A percentile compares a stretch with the other conserved stretches of the same genome.
Evolutionary conservation across 2,329 filamentous ascomycete genomes (phyloP).

Genomic region (Phialocephala sp.): DNA sequence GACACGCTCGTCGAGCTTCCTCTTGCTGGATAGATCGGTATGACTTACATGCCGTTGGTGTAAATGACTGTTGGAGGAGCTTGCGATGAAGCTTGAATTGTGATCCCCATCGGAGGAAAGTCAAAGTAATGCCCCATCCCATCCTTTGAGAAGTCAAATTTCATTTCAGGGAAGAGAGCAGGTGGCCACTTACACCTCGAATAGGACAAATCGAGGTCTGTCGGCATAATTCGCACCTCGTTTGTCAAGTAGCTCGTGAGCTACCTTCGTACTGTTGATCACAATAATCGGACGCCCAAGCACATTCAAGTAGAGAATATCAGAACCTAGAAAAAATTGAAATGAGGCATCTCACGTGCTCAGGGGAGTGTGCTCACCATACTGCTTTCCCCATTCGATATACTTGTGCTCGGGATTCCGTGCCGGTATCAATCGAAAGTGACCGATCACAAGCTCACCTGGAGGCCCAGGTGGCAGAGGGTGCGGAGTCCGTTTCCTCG

Average conservation of each 20-base stretch:
- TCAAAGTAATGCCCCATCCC: constrained; percentile 53
- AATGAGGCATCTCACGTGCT: background rate
- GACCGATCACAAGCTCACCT: constrained; percentile 36
- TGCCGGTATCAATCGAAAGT: constrained; percentile 34
- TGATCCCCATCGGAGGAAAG: constrained; percentile 51
- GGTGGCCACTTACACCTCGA: constrained; percentile 30
- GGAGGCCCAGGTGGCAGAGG: constrained; percentile 38
- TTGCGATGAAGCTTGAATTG: constrained; percentile 51
- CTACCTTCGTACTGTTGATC: constrained; percentile 50
- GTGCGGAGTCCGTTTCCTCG: constrained; percentile 17
- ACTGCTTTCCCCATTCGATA: constrained; percentile 36
- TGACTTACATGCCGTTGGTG: constrained; percentile 45
- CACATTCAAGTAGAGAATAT: constrained; percentile 34
- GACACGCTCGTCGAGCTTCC: constrained; percentile 43
- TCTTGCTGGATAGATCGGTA: constrained; percentile 43
- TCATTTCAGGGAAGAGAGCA: background rate
- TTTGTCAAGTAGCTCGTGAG: constrained; percentile 52
- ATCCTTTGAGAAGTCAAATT: constrained; percentile 19
- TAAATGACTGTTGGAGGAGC: constrained; percentile 52
- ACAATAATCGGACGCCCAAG: constrained; percentile 47
- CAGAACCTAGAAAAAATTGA: constrained; percentile 22
- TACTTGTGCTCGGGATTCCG: constrained; percentile 34
- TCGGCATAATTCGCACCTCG: constrained; percentile 52
- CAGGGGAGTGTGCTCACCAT: constrained; percentile 21
- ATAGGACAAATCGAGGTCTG: constrained; percentile 50